Evolutionary conservation across 2,329 filamentous ascomycete genomes (phyloP).

Genomic region (Stemphylium lycopersici): DNA sequence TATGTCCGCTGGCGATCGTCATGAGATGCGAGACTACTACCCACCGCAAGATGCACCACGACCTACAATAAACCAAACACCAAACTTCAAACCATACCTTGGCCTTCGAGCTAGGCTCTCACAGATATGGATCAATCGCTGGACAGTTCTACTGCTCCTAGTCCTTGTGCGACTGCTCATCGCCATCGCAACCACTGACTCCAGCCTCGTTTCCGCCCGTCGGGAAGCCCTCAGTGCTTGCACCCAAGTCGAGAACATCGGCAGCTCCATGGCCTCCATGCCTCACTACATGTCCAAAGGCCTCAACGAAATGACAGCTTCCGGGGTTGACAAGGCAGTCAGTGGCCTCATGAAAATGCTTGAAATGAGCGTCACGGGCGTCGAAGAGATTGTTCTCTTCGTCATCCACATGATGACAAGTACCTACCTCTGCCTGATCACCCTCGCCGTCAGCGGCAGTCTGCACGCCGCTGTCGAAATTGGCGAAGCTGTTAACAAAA

Average conservation of each 20-base stretch:
- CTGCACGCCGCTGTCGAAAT: slow-evolving; percentile 72
- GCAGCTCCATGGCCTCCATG: slow-evolving; percentile 97
- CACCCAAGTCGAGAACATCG: slow-evolving; percentile 88
- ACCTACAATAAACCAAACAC: slow-evolving; percentile 66
- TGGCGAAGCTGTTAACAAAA: slow-evolving; percentile 64
- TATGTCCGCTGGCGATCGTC: slow-evolving; percentile 63
- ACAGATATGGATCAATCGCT: slow-evolving; percentile 96
- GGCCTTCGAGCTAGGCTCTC: slow-evolving; percentile 87
- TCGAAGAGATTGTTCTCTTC: slow-evolving; percentile 89
- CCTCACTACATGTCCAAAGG: slow-evolving; percentile 90
- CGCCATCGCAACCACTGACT: slow-evolving; percentile 73
- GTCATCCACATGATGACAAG: slow-evolving; percentile 89
- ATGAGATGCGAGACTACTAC: slow-evolving; percentile 68
- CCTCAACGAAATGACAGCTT: slow-evolving; percentile 83
- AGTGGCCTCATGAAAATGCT: slow-evolving; percentile 80
- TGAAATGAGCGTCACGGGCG: slow-evolving; percentile 76
- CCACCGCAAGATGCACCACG: slow-evolving; percentile 61
- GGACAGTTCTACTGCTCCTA: slow-evolving; percentile 88
- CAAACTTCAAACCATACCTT: slow-evolving; percentile 85
- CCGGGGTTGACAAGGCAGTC: slow-evolving; percentile 79
- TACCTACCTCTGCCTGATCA: slow-evolving; percentile 89
- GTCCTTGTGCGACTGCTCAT: slow-evolving; percentile 83
- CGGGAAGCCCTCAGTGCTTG: slow-evolving; percentile 85
- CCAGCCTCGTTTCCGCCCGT: slow-evolving; percentile 77
- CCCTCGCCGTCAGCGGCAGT: slow-evolving; percentile 79